phyloP scores from a whole-genome alignment of 345 rosid species.

The Melaleuca alternifolia region DNA sequence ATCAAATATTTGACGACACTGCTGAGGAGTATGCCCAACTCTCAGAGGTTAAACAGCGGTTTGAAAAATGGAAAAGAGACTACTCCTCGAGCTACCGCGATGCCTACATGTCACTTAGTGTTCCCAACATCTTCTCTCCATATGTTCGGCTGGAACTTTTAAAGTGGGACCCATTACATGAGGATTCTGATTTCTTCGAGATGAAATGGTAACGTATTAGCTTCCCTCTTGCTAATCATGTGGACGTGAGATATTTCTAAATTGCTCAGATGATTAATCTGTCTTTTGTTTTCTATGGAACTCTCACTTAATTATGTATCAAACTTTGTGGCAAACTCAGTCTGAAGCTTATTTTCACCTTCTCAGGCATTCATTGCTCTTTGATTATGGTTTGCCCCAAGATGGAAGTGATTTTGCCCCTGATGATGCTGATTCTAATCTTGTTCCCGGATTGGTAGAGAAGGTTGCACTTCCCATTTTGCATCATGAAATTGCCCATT shows the following conservation, averaged over 20 bases:
- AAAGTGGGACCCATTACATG: slow-evolving; percentile 90
- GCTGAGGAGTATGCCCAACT: slow-evolving; percentile 89
- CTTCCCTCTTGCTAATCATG: not conserved
- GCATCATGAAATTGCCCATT: slow-evolving; percentile 71
- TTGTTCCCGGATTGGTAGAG: slow-evolving; percentile 81
- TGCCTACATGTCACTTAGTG: slow-evolving; percentile 83
- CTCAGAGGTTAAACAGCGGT: slow-evolving; percentile 60
- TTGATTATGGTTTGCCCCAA: slow-evolving; percentile 69
- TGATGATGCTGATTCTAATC: slow-evolving; percentile 81
- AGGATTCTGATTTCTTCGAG: slow-evolving; percentile 52
- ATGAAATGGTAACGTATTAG: slow-evolving; percentile 65
- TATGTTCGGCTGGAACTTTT: slow-evolving; percentile 87
- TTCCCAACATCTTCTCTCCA: slow-evolving; percentile 87
- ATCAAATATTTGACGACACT: slow-evolving; percentile 77
- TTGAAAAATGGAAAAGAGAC: slow-evolving; percentile 82
- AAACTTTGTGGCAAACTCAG: not conserved
- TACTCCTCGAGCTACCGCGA: slow-evolving; percentile 69
- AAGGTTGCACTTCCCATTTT: slow-evolving; percentile 77
- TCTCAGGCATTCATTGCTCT: slow-evolving; percentile 75
- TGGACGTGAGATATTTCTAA: not conserved
- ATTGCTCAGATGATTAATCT: not conserved
- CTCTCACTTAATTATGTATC: not conserved
- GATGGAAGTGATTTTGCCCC: slow-evolving; percentile 47
- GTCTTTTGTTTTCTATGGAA: not conserved
- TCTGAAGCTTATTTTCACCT: slow-evolving; percentile 1